Percentiles rank a stretch among this genome's conserved stretches.
Conservation (phyloP, 2,329 filamentous ascomycete genomes). For the Cladosporium sp. region DNA sequence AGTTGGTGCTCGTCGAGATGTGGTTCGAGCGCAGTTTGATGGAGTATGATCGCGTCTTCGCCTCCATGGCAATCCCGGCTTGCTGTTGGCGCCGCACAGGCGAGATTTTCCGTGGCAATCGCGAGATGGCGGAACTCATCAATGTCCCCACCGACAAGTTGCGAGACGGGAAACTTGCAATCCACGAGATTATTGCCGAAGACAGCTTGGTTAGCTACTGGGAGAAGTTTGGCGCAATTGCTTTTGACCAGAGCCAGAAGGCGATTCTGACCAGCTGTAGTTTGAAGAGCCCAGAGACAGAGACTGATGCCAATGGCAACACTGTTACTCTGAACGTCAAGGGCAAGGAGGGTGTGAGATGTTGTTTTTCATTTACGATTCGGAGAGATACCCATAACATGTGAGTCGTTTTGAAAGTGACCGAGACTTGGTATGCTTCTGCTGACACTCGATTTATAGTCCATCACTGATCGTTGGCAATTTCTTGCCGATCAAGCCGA, state of each 20-base stretch:
- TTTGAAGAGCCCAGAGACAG: conserved; percentile 71
- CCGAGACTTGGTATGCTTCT: conserved; percentile 25
- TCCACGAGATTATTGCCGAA: conserved; percentile 95
- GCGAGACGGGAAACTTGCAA: conserved; percentile 87
- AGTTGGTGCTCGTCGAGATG: conserved; percentile 95
- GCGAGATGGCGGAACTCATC: conserved; percentile 97
- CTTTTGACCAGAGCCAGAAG: conserved; percentile 91
- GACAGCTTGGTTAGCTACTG: conserved; percentile 95
- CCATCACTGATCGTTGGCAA: conserved; percentile 95
- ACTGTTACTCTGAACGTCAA: neutral
- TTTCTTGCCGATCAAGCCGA: conserved; percentile 72
- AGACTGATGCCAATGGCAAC: conserved; percentile 35
- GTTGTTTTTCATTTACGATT: conserved; percentile 97
- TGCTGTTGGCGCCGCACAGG: conserved; percentile 97
- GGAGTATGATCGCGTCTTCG: conserved; percentile 98
- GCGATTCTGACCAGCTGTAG: conserved; percentile 92
- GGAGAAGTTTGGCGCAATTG: conserved; percentile 98
- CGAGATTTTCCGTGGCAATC: conserved; percentile 96
- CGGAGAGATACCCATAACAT: conserved; percentile 93
- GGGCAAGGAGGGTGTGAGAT: conserved; percentile 52
- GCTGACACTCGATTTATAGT: conserved; percentile 48
- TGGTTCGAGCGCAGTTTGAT: conserved; percentile 97
- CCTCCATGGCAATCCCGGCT: conserved; percentile 96
- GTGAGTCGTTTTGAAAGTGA: conserved; percentile 57
- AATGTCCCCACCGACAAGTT: conserved; percentile 87